Percentiles rank a stretch among this genome's conserved stretches.
These are phyloP conservation scores for Phytophthora vignae DNA, from an alignment of 352 stramenopile genomes.

Conservation along the genomic window DNA sequence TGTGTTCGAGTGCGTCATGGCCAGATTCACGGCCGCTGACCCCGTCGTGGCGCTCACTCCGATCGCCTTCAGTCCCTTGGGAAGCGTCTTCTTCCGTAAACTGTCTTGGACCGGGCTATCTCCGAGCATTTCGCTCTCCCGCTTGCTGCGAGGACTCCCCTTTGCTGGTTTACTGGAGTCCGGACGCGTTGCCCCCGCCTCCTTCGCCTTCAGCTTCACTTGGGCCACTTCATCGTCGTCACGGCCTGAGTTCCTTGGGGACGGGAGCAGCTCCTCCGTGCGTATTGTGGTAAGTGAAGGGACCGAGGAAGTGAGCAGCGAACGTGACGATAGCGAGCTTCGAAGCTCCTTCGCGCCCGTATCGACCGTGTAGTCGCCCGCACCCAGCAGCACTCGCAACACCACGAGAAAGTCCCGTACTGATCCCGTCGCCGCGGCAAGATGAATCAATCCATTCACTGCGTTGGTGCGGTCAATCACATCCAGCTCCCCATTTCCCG, in stretches of 20 bases:
- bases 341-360: conserved; percentile 32
- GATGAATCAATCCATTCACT: conserved; percentile 59
- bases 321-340: conserved; percentile 26
- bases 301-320: conserved; percentile 38
- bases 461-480: conserved; percentile 54
- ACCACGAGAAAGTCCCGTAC: conserved; percentile 66
- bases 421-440: conserved; percentile 60
- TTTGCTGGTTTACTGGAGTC: conserved; percentile 16
- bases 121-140: conserved; percentile 30
- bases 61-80: conserved; percentile 41
- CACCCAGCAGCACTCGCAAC: conserved; percentile 62
- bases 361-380: conserved; percentile 22
- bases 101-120: conserved; percentile 27
- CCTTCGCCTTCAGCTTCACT: conserved; percentile 11
- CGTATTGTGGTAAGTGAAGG: conserved; percentile 33
- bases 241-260: conserved; percentile 17
- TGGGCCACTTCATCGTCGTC: conserved; percentile 14
- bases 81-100: conserved; percentile 42
- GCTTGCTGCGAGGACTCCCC: conserved; percentile 15
- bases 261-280: conserved; percentile 18
- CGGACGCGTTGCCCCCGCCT: not conserved
- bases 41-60: conserved; percentile 14
- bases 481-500: conserved; percentile 37
- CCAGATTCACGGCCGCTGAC: conserved; percentile 25
- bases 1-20: conserved; percentile 14